Evolutionary conservation across 1,284 basidiomycete species (phyloP), one percentile per base, ranked within the genome.

Genomic region (Cutaneotrichosporon mucoides): DNA sequence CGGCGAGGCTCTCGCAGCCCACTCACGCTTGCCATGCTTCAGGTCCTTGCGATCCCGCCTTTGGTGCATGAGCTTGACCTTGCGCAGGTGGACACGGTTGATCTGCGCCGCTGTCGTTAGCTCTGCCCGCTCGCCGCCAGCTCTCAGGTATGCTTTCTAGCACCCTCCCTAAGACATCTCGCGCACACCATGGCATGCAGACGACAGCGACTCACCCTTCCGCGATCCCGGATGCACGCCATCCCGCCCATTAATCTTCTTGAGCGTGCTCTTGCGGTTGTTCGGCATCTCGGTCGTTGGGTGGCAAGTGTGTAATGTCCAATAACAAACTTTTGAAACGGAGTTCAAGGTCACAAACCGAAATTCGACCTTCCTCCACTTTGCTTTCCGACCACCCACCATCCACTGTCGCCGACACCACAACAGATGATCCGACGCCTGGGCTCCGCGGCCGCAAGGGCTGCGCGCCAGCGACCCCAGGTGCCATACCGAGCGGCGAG

Each of bases 71-170:
- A 92, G 81, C 75, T 88, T 92, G 33, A 82, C 81, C 66, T 87
- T 87, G 58, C 90, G 82, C 33, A 90, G 77, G 53, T 87, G 84
- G 55, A 85, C 83, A 41, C 90, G 84, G 15, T 84, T 82, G 9
- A 92, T 81, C 72, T 92, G 91, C 15, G 83, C 85, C 2, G 92
- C 91, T 81, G 57, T 11, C 12, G 55, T 62, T 16, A 62, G 61
- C 34, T 43, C 24, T 24, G 24, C 24, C 24, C 24, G 24, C 24
- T 24, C 24, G 24, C 24, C 24, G 24, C 24, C 24, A 24, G 24
- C 24, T 24, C 24, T 24, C 24, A 24, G 24, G 24, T 24, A 24
- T 24, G 24, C 24, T 24, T 24, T 24, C 24, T 24, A 24, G 24
- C 24, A 24, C 24, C 24, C 24, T 24, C 24, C 24, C 24, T 24